Conservation (phyloP, 768 basidiomycete species). For the Hortiboletus flavorubellus region DNA sequence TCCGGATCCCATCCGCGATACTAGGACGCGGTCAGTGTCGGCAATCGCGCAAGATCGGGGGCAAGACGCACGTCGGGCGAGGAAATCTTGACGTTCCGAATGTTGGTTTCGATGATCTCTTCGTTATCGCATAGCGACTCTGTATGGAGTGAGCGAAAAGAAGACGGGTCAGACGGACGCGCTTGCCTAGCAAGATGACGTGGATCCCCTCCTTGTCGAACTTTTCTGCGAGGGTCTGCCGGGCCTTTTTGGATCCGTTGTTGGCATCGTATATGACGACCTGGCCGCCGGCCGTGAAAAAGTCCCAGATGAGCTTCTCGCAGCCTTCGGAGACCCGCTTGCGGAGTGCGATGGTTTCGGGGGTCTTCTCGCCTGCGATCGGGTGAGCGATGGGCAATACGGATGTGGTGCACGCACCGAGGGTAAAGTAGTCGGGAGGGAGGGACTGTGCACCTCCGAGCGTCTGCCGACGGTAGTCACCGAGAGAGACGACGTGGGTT, state of each 20-base stretch:
- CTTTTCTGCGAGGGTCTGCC: conserved; percentile 75
- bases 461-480: conserved; percentile 89
- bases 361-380: conserved; percentile 66
- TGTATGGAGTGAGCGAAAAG: conserved; percentile 32
- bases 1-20: conserved; percentile 94
- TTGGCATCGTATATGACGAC: conserved; percentile 99
- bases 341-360: conserved; percentile 77
- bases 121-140: conserved; percentile 90
- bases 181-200: conserved; percentile 85
- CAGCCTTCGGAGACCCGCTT: conserved; percentile 76
- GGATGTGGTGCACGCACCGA: conserved; percentile 44
- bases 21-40: conserved; percentile 39
- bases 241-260: conserved; percentile 69
- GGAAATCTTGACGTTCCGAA: conserved; percentile 95
- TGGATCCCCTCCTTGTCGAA: conserved; percentile 87
- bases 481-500: conserved; percentile 90
- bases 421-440: conserved; percentile 89
- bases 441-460: conserved; percentile 85
- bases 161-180: background rate
- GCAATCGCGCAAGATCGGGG: background rate
- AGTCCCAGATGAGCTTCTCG: conserved; percentile 85
- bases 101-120: conserved; percentile 92
- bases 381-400: background rate
- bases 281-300: conserved; percentile 84
- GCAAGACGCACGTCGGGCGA: conserved; percentile 81